Evolutionary conservation across 2,329 filamentous ascomycete genomes (phyloP).

Genomic region (Helotiales sp.): DNA sequence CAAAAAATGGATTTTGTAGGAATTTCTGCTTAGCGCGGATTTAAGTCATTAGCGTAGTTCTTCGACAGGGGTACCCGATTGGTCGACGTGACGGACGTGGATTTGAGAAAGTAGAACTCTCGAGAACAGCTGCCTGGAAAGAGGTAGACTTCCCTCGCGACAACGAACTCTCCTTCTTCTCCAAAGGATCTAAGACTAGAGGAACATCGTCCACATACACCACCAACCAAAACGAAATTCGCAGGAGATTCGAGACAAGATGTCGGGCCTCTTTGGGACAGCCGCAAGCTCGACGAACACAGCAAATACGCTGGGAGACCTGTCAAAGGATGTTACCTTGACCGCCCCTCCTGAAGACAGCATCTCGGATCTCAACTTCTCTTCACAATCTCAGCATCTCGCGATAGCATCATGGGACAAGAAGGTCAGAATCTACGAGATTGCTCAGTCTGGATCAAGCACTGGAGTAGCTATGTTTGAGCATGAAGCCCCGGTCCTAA

Average conservation of each 20-base stretch:
- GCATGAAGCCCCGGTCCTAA: conserved; percentile 81
- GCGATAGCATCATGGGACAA: conserved; percentile 96
- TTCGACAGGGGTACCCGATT: neutral
- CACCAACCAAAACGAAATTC: neutral
- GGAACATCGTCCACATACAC: neutral
- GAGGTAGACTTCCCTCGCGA: neutral
- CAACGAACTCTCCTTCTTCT: neutral
- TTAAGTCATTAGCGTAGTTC: conserved; percentile 8
- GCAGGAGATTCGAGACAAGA: conserved; percentile 37
- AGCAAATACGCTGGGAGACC: conserved; percentile 81
- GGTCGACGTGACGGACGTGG: conserved; percentile 9
- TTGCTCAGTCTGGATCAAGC: conserved; percentile 73
- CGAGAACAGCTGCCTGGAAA: conserved; percentile 14
- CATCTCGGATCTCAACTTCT: conserved; percentile 86
- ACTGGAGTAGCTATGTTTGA: conserved; percentile 85
- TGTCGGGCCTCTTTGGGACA: conserved; percentile 65
- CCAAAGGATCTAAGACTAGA: neutral
- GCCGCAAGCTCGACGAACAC: conserved; percentile 44
- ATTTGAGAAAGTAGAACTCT: conserved; percentile 7
- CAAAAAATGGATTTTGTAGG: conserved; percentile 13
- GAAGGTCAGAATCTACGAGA: conserved; percentile 96
- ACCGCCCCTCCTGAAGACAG: conserved; percentile 80
- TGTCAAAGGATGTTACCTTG: conserved; percentile 84
- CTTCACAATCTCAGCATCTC: conserved; percentile 73
- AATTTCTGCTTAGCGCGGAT: neutral